A percentile compares a stretch with the other conserved stretches of the same genome.
Evolutionary conservation across 192 early-diverging fungal species (phyloP).

Genomic region (Chytriomyces confervae): DNA sequence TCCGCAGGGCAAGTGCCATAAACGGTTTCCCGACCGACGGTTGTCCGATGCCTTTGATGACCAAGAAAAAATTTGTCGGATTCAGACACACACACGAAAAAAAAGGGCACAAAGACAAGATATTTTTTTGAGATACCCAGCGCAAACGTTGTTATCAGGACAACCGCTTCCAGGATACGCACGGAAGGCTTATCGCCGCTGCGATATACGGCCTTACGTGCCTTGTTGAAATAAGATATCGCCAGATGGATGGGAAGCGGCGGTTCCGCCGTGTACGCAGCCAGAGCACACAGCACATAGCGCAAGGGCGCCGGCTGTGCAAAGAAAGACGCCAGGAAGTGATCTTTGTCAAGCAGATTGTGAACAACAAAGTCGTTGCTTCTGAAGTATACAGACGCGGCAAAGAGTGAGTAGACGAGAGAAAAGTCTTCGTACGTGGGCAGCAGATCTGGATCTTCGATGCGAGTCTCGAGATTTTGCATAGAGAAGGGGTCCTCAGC

Average conservation of each 20-base stretch:
- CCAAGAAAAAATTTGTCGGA: too few species aligned
- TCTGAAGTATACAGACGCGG: background rate
- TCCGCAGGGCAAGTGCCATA: background rate
- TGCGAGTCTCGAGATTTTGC: background rate
- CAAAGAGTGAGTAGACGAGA: background rate
- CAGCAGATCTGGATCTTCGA: conserved; percentile 1
- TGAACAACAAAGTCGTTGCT: background rate
- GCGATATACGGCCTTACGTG: background rate
- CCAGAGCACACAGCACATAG: background rate
- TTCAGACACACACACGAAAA: too few species aligned
- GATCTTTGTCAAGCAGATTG: background rate
- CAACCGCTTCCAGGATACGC: background rate
- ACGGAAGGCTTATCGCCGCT: background rate
- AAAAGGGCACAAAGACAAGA: too few species aligned
- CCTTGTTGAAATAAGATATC: background rate
- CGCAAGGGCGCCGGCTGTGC: background rate
- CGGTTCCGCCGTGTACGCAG: conserved; percentile 1
- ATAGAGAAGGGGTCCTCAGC: background rate
- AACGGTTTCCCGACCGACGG: background rate
- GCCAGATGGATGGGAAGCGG: background rate
- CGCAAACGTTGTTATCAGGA: background rate
- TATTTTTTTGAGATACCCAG: background rate
- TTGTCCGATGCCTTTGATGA: background rate
- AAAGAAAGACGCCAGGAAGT: conserved; percentile 4
- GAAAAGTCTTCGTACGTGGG: background rate